These are phyloP conservation scores for Fragaria iinumae DNA, from an alignment of 306 rosid genomes.

Conservation along the genomic window DNA sequence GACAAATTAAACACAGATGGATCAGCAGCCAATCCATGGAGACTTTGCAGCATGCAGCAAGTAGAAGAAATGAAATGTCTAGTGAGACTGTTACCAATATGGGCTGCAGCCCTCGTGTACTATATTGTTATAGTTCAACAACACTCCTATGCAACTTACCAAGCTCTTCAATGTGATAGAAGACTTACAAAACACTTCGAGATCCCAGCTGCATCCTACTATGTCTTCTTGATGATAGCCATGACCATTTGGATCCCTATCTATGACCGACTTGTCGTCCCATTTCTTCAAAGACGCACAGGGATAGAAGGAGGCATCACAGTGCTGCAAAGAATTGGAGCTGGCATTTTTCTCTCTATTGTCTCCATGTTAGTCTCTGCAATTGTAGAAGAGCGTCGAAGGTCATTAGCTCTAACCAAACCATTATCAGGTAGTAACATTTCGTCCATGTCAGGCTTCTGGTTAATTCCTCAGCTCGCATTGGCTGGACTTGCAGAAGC, in stretches of 20 bases:
- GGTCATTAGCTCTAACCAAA: constrained; percentile 40
- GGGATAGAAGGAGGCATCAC: constrained; percentile 76
- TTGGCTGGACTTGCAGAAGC: constrained; percentile 59
- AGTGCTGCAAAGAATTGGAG: constrained; percentile 68
- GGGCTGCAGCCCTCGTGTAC: constrained; percentile 49
- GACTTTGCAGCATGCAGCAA: constrained; percentile 73
- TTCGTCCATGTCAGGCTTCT: constrained; percentile 70
- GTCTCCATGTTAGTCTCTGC: constrained; percentile 56
- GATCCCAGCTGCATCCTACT: constrained; percentile 72
- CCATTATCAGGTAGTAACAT: constrained; percentile 60
- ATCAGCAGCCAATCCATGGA: constrained; percentile 72
- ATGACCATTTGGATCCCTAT: constrained; percentile 64
- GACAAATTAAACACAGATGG: constrained; percentile 64
- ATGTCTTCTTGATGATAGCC: constrained; percentile 57
- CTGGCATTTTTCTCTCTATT: constrained; percentile 53
- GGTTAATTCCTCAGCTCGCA: constrained; percentile 68
- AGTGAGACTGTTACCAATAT: constrained; percentile 67
- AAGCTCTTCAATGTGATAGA: constrained; percentile 81
- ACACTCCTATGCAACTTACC: constrained; percentile 58
- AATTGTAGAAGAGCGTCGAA: constrained; percentile 47
- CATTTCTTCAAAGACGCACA: constrained; percentile 44
- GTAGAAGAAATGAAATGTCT: constrained; percentile 86
- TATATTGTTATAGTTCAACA: constrained; percentile 46
- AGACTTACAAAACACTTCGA: constrained; percentile 43
- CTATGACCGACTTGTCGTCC: constrained; percentile 62